phyloP scores from a whole-genome alignment of 2,329 filamentous ascomycete species.

The Claviceps capensis region DNA sequence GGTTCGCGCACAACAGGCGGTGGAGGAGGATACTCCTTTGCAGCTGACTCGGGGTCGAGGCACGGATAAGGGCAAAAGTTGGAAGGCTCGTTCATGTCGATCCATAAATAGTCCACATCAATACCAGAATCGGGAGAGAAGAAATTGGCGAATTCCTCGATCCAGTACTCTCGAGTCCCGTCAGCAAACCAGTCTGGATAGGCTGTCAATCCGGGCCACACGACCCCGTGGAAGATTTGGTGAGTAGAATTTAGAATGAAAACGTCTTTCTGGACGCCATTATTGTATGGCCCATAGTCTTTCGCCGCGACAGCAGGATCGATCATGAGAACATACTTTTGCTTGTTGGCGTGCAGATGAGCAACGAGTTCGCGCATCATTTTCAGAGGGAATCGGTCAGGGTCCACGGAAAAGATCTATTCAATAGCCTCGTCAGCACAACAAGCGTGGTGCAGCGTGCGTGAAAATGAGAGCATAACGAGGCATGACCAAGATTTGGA shows the following conservation, averaged over 20 bases:
- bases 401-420: constrained; percentile 47
- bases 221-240: constrained; percentile 46
- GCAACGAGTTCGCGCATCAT: constrained; percentile 52
- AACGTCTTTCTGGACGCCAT: constrained; percentile 28
- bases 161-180: constrained; percentile 54
- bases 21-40: constrained; percentile 37
- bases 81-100: constrained; percentile 44
- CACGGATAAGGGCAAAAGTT: constrained; percentile 19
- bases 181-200: constrained; percentile 67
- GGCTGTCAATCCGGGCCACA: constrained; percentile 61
- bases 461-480: neutral
- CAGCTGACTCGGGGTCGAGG: constrained; percentile 22
- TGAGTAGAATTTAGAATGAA: constrained; percentile 40
- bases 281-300: constrained; percentile 30
- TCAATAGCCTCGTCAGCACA: neutral
- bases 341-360: constrained; percentile 51
- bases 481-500: neutral
- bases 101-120: constrained; percentile 66
- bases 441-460: no score
- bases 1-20: constrained; percentile 47
- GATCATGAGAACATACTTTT: constrained; percentile 67
- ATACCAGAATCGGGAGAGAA: constrained; percentile 51
- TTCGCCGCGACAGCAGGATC: constrained; percentile 54
- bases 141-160: constrained; percentile 48
- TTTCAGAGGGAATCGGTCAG: constrained; percentile 45